Percentiles rank a stretch among this genome's conserved stretches.
Conservation (phyloP, 345 rosid genomes). For the Trapa incisa region DNA sequence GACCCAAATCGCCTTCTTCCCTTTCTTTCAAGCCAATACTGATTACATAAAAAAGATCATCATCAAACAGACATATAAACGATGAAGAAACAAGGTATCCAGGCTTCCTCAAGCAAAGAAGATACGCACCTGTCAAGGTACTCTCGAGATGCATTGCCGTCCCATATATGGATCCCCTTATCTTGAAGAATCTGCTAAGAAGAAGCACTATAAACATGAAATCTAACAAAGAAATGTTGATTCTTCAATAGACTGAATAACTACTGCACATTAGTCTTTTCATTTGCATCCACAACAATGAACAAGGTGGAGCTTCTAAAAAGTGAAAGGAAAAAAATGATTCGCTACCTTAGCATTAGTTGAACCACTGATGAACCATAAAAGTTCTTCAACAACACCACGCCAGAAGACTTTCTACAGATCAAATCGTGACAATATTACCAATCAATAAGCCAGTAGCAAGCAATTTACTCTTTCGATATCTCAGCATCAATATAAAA, state of each 20-base stretch:
- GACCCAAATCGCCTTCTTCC: constrained; percentile 94
- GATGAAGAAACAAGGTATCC: neutral
- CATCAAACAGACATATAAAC: constrained; percentile 1
- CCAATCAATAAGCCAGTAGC: neutral
- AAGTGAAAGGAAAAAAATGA: neutral
- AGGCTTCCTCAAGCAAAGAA: neutral
- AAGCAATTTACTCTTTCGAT: neutral
- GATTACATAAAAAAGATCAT: constrained; percentile 7
- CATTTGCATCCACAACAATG: neutral
- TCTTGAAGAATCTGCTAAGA: constrained; percentile 71
- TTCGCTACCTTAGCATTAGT: constrained; percentile 71
- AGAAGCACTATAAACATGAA: constrained; percentile 7
- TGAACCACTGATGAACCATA: constrained; percentile 98
- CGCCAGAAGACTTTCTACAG: constrained; percentile 92
- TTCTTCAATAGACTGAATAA: neutral
- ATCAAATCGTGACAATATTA: constrained; percentile 14
- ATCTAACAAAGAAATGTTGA: neutral
- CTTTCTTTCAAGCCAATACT: constrained; percentile 71
- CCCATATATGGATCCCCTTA: constrained; percentile 88
- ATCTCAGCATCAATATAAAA: neutral
- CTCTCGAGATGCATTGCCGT: constrained; percentile 84
- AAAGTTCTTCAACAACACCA: constrained; percentile 93
- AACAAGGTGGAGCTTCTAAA: neutral
- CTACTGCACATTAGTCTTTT: neutral
- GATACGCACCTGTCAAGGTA: constrained; percentile 65